These are phyloP conservation scores for Panus rudis DNA, from an alignment of 768 basidiomycete species.

Conservation along the genomic window DNA sequence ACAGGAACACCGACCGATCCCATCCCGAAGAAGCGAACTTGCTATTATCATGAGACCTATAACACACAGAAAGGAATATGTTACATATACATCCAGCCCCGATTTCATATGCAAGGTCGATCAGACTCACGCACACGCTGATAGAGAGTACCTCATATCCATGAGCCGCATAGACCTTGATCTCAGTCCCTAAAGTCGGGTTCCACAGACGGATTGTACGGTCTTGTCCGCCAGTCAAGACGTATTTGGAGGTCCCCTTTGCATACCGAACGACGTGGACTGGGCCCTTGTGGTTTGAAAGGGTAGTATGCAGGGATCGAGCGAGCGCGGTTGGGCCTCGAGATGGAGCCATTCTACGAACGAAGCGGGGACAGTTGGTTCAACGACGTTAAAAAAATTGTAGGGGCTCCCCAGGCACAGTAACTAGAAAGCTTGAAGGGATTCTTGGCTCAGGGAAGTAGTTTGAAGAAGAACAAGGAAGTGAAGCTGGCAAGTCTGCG, in stretches of 20 bases:
- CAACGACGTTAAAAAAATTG: no score
- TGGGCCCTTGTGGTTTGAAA: slow-evolving; percentile 69
- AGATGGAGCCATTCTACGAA: slow-evolving; percentile 31
- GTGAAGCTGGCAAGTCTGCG: no score
- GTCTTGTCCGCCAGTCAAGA: slow-evolving; percentile 92
- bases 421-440: no score
- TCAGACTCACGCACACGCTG: slow-evolving; percentile 57
- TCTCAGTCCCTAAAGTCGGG: slow-evolving; percentile 75
- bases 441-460: no score
- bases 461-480: no score
- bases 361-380: no score
- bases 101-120: background rate
- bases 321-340: slow-evolving; percentile 41
- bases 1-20: slow-evolving; percentile 86
- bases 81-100: background rate
- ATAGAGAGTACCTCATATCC: slow-evolving; percentile 94
- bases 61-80: background rate
- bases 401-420: no score
- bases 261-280: slow-evolving; percentile 92
- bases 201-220: slow-evolving; percentile 90
- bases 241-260: slow-evolving; percentile 80
- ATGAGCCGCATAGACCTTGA: slow-evolving; percentile 87
- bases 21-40: slow-evolving; percentile 93
- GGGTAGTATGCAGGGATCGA: slow-evolving; percentile 55
- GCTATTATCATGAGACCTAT: slow-evolving; percentile 86